Evolutionary conservation across 257 asterid genomes (phyloP), one percentile per base, ranked within the genome.

Genomic region (Przewalskia tangutica): DNA sequence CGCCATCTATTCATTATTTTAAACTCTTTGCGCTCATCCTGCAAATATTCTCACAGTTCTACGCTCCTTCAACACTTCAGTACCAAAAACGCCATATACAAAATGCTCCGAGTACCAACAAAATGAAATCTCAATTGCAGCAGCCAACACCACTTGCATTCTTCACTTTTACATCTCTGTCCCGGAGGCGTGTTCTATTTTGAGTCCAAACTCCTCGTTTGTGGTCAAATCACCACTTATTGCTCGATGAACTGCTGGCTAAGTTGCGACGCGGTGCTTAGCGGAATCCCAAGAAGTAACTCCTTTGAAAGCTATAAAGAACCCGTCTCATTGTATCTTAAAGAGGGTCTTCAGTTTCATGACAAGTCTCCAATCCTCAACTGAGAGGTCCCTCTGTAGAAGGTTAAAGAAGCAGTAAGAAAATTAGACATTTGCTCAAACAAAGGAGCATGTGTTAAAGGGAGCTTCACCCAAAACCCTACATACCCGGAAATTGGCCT

Each of bases 401-500:
- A 40, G 38, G 53, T 50, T 56, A 81, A 48, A 75, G 23, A 20
- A n/a, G 36, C 36, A 14, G 13, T 36, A 18, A 42, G 73, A 53
- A 40, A 10, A n/a, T 6, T n/a, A 44, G 23, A 60, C n/a, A 83
- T 56, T 46, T 53, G 63, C 34, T 0, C 46, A 23, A 36, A 48
- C 3, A 75, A 46, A 46, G 3, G 56, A 42, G 40, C 12, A 34
- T 6, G 4, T 51, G 17, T 16, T 53, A n/a, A 54, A 48, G 48
- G 13, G 17, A 84, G 40, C 32, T 14, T 71, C 11, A 53, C 20
- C n/a, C 50, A 13, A 10, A 81, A 46, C 62, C 75, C 7, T 56
- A 71, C 89, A 50, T 80, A 96, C 99, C 97, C 92, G 87, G 12
- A 92, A 96, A 88, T 94, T 93, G 85, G 89, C 91, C 86, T 96